Evolutionary conservation across 2,329 filamentous ascomycete species (phyloP).

Genomic region (Curvularia eragrostidis): DNA sequence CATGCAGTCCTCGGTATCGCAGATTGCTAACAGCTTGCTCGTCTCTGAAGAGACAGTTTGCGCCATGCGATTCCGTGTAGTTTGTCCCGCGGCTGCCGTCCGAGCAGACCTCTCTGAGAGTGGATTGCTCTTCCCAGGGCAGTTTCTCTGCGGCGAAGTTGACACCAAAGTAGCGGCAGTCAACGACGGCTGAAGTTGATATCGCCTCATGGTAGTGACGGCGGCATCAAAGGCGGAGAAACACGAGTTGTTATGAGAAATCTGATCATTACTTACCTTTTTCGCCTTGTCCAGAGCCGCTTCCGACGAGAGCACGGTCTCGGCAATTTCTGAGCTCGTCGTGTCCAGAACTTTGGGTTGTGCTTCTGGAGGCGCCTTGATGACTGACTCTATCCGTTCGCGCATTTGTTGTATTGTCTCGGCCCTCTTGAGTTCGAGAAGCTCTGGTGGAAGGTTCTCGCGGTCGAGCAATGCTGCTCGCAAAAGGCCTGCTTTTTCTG

Average conservation of each 20-base stretch:
- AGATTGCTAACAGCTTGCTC: conserved; percentile 22
- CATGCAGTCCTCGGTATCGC: conserved; percentile 28
- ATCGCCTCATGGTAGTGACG: conserved; percentile 28
- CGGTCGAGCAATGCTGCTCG: conserved; percentile 43
- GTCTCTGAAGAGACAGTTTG: conserved; percentile 32
- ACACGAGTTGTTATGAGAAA: conserved; percentile 29
- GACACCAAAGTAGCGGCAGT: conserved; percentile 35
- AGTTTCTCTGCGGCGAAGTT: conserved; percentile 16
- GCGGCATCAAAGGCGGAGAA: conserved; percentile 33
- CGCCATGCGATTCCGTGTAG: conserved; percentile 34
- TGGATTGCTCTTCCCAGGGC: conserved; percentile 26
- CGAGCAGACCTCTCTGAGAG: conserved; percentile 31
- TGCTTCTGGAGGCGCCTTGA: conserved; percentile 41
- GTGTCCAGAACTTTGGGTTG: conserved; percentile 41
- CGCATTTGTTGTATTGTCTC: conserved; percentile 44
- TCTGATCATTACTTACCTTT: conserved; percentile 46
- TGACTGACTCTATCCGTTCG: conserved; percentile 43
- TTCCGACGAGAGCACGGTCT: conserved; percentile 43
- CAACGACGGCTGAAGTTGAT: conserved; percentile 27
- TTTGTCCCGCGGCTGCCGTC: conserved; percentile 32
- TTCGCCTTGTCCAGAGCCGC: conserved; percentile 46
- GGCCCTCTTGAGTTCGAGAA: conserved; percentile 41
- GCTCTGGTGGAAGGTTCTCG: conserved; percentile 42
- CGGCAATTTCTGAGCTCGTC: conserved; percentile 45
- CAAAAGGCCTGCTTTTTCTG: conserved; percentile 46